Base-by-base conservation (phyloP, 768 basidiomycete genomes). In the Trametes gibbosa region DNA sequence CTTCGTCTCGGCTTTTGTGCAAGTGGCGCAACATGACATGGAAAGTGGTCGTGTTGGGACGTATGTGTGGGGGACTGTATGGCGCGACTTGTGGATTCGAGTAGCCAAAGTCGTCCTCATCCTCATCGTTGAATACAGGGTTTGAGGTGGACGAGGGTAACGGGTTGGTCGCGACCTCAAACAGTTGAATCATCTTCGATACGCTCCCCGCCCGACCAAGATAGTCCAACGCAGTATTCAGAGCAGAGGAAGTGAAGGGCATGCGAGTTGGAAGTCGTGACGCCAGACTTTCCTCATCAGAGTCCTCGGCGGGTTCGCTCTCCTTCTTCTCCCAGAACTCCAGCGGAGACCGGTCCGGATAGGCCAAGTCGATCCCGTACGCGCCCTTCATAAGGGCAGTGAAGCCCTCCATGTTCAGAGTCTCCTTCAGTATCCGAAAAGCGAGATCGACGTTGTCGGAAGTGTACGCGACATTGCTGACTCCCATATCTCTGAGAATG, bases 121-220 rank as follows among this genome's bases (percentile, higher is more conserved):
- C 80, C 24, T 80, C 86, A 21, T 87, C 86, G 45, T 88, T 86
- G 68, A 85, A 87, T 13, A 83, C 78, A 54, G 77, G 73, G 63
- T 77, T 75, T 40, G 63, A 74, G 48, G 71, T 76, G 42, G 79
- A 76, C 58, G 74, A 71, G 12, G 87, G 84, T 27, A 91, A 76
- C 16, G 89, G 88, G 48, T 84, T 79, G 0, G 90, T 90, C 58
- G 92, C 82, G 27, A 89, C 84, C 64, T 92, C 91, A 66, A 92
- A 93, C 1, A 86, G 79, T 66, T 84, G 83, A 5, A 92, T 80
- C 68, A 93, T 79, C 64, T 82, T 84, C 4, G 87, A 84, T 39
- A 89, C 71, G 53, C 85, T 73, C 13, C 83, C 80, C 17, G 78
- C 66, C 9, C 79, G 79, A 14, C 89, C 90, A 9, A 91, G 79